phyloP scores from a whole-genome alignment of 345 rosid genomes.

The Toxicodendron radicans region DNA sequence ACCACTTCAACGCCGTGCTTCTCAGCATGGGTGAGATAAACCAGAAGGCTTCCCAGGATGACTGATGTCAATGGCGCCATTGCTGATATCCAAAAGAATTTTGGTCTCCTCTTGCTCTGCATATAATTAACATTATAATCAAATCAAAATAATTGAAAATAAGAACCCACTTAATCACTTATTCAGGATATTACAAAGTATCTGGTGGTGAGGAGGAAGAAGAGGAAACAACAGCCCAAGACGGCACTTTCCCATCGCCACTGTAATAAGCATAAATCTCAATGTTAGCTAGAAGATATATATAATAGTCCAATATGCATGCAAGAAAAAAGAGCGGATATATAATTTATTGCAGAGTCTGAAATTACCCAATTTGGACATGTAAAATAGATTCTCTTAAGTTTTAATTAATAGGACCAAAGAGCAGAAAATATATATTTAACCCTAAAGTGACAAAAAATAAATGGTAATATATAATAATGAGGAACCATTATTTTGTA shows the following conservation, averaged over 20 bases:
- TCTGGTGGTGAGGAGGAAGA: slow-evolving; percentile 69
- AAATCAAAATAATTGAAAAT: background rate
- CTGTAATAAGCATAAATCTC: slow-evolving; percentile 37
- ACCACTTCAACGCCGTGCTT: slow-evolving; percentile 83
- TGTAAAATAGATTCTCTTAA: background rate
- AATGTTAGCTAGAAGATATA: background rate
- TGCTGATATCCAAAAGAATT: slow-evolving; percentile 85
- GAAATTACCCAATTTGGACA: background rate
- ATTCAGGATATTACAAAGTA: slow-evolving; percentile 23
- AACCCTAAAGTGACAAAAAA: background rate
- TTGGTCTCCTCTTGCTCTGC: slow-evolving; percentile 83
- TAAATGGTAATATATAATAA: too few relatives aligned
- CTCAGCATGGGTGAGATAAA: slow-evolving; percentile 73
- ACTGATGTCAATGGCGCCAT: slow-evolving; percentile 87
- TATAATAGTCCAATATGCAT: background rate
- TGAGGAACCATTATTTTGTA: background rate
- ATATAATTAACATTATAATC: background rate
- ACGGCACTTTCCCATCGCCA: slow-evolving; percentile 96
- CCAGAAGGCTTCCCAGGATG: slow-evolving; percentile 71
- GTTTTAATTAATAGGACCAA: background rate
- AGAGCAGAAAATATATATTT: too few relatives aligned
- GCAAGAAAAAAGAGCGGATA: background rate
- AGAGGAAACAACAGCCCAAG: slow-evolving; percentile 72
- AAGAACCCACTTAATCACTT: background rate
- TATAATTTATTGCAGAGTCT: background rate